phyloP scores from a whole-genome alignment of 2,329 filamentous ascomycete genomes.

The Stagonosporopsis chrysanthemi region DNA sequence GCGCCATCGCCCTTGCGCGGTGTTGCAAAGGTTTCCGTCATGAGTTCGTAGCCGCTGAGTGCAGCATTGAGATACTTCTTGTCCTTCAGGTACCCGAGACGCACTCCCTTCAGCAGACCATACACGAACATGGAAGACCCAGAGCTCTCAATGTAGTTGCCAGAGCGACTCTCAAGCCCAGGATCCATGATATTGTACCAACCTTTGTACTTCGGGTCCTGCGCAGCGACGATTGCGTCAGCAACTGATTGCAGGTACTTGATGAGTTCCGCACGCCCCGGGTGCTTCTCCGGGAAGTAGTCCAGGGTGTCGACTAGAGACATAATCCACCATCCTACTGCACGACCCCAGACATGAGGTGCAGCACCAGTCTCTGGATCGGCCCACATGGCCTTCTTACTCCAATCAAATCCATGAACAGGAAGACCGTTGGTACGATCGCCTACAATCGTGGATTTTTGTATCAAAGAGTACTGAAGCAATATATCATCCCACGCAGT shows the following conservation, averaged over 20 bases:
- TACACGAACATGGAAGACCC: constrained; percentile 66
- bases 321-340: constrained; percentile 63
- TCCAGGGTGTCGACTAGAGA: constrained; percentile 60
- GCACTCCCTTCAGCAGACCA: constrained; percentile 55
- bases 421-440: constrained; percentile 52
- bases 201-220: constrained; percentile 47
- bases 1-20: constrained; percentile 16
- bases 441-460: constrained; percentile 51
- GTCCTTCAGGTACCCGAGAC: constrained; percentile 15
- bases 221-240: constrained; percentile 50
- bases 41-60: constrained; percentile 18
- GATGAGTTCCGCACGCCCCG: constrained; percentile 40
- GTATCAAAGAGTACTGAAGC: constrained; percentile 28
- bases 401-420: constrained; percentile 63
- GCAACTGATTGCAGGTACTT: constrained; percentile 15
- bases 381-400: constrained; percentile 60
- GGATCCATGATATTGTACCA: constrained; percentile 67
- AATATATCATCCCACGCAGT: constrained; percentile 50
- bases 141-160: constrained; percentile 68
- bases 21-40: constrained; percentile 20
- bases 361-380: constrained; percentile 58
- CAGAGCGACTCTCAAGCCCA: constrained; percentile 44
- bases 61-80: constrained; percentile 19
- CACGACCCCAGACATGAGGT: constrained; percentile 61
- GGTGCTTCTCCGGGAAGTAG: constrained; percentile 20